Evolutionary conservation across 306 rosid genomes (phyloP).

Genomic region (Coriaria nepalensis): DNA sequence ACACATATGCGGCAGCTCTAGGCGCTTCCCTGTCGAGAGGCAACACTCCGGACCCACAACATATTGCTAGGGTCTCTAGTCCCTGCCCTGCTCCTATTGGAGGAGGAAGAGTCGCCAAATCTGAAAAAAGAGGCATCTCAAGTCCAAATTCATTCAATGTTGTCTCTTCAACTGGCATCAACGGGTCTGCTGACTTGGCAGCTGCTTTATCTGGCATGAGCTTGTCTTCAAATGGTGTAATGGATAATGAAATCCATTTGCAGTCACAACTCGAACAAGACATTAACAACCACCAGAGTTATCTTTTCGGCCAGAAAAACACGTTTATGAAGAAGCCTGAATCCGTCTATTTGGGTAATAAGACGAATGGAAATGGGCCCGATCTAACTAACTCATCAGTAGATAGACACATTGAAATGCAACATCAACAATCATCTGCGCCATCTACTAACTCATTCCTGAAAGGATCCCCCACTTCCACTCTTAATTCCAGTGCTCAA

Average conservation of each 20-base stretch:
- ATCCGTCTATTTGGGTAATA: constrained; percentile 22
- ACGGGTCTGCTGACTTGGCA: constrained; percentile 58
- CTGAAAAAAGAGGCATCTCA: constrained; percentile 56
- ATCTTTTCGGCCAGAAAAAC: constrained; percentile 56
- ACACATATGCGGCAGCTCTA: constrained; percentile 72
- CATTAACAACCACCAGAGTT: constrained; percentile 44
- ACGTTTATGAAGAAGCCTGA: constrained; percentile 59
- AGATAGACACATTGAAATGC: constrained; percentile 66
- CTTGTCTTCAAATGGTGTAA: constrained; percentile 44
- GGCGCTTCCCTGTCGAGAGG: constrained; percentile 86
- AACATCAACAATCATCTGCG: constrained; percentile 32
- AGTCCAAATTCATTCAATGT: constrained; percentile 43
- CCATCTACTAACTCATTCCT: constrained; percentile 32
- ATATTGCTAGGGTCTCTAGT: constrained; percentile 80
- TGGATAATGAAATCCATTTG: constrained; percentile 45
- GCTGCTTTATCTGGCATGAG: constrained; percentile 71
- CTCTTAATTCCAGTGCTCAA: constrained; percentile 50
- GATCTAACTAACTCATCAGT: constrained; percentile 26
- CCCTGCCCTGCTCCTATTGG: constrained; percentile 63
- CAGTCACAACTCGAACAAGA: constrained; percentile 56
- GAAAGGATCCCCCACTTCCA: constrained; percentile 54
- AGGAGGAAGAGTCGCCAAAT: constrained; percentile 48
- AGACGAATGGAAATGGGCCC: constrained; percentile 30
- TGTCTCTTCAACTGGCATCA: no score
- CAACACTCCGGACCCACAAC: constrained; percentile 86